These are phyloP conservation scores for Stachybotrys chlorohalonatus DNA, from an alignment of 2,329 filamentous ascomycete species.

Conservation along the genomic window DNA sequence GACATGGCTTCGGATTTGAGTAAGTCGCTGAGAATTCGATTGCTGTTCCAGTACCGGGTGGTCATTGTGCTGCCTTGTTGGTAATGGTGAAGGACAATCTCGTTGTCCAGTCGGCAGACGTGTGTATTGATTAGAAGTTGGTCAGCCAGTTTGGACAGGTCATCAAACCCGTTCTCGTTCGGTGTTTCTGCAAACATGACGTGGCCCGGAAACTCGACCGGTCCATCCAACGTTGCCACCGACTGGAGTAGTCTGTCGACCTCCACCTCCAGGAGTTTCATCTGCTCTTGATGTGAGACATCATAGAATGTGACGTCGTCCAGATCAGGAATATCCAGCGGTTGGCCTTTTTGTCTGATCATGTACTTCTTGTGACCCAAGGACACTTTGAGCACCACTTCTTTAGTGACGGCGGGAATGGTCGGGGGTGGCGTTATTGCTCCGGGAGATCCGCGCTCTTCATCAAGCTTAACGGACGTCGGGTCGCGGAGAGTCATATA, in stretches of 20 bases:
- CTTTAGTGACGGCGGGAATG: not conserved
- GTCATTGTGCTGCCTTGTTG: not conserved
- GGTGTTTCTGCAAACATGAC: not conserved
- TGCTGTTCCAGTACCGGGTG: not conserved
- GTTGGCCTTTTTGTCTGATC: not conserved
- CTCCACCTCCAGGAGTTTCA: not conserved
- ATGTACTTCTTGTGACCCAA: not conserved
- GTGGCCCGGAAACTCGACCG: not conserved
- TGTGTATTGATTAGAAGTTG: not conserved
- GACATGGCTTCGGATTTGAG: not conserved
- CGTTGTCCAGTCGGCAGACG: not conserved
- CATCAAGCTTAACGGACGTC: not conserved
- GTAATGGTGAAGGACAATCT: not conserved
- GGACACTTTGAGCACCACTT: not conserved
- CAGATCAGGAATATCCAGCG: not conserved
- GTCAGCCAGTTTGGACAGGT: not conserved
- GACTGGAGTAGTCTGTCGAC: not conserved
- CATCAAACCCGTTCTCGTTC: not conserved
- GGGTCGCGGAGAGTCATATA: too few species aligned
- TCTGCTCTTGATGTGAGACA: not conserved
- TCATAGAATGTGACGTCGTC: not conserved
- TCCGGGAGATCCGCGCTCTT: not conserved
- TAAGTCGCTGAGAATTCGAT: not conserved
- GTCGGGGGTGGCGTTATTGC: not conserved
- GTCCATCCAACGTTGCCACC: not conserved